Evolutionary conservation across 208 protist genomes (phyloP).

Genomic region (Naegleria gruberi): DNA sequence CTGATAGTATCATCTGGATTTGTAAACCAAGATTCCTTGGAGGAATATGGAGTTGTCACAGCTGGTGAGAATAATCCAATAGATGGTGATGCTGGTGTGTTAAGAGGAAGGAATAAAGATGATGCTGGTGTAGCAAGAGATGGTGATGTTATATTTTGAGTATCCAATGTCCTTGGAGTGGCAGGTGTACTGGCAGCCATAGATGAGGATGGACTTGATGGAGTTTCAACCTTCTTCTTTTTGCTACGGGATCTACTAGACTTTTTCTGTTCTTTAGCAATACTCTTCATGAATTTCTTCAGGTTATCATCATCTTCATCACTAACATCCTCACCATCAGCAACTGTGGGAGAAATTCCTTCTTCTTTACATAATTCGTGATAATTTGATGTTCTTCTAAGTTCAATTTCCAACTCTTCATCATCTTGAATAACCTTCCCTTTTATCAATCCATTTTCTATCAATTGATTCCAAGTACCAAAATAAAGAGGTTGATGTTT

Average conservation of each 20-base stretch:
- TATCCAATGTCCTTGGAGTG: not conserved
- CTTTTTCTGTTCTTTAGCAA: not conserved
- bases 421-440: not conserved
- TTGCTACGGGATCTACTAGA: not conserved
- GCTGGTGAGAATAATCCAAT: not conserved
- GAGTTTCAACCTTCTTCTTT: not conserved
- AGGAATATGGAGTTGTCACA: not conserved
- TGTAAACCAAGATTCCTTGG: not conserved
- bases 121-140: no score
- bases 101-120: not conserved
- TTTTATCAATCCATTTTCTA: not conserved
- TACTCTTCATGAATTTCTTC: not conserved
- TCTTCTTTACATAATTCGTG: not conserved
- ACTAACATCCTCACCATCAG: not conserved
- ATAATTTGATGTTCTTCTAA: not conserved
- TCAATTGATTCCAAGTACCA: not conserved
- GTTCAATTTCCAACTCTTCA: not conserved
- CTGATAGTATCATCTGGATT: not conserved
- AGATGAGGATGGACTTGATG: not conserved
- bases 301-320: not conserved
- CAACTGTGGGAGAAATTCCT: not conserved
- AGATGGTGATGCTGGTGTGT: not conserved
- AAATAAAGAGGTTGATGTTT: not conserved
- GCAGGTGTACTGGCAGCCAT: not conserved
- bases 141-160: not conserved